Base-by-base conservation (phyloP, 176 grass and related monocot species). In the Lolium perenne region DNA sequence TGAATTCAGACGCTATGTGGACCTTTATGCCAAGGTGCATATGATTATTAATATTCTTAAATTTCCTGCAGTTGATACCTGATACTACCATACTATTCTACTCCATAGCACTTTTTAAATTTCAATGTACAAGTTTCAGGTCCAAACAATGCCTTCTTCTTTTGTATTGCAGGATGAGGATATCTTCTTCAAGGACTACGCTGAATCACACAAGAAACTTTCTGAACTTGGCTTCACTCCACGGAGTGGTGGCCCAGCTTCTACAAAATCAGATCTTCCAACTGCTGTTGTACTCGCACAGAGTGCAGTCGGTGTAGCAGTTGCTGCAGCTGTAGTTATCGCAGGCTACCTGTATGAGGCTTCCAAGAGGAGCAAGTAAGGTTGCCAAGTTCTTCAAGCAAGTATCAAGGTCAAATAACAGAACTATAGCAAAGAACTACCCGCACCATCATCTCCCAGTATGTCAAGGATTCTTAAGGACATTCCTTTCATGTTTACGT, bases 181-280 rank as follows among this genome's bases (percentile, higher is more conserved):
- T 59, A 58, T 57, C 63, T 99, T 94, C 66, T 96, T 96, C 85
- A 99, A 94, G 67, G 94, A 96, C 35, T 96, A 99, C 26, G 92
- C 90, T 38, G 94, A 94, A 83, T 96, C 94, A 38, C 97, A 96
- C 76, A 99, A 99, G 90, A 96, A 99, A 67, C 81, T 94, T 38
- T 99, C 97, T 25, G 94, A 99, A 88, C 88, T 93, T 32, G 94
- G 97, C 56, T 96, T 99, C 53, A 78, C 80, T 54, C 86, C 90
- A 15, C 80, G 84, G 59, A 77, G 35, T 55, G 71, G 86, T 10
- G 91, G 86, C n/a, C 0, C 82, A 49, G 90, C 86, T 48, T 80
- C 85, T 45, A n/a, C 82, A 50, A 93, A 90, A 90, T 47, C 77
- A 32, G 87, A 93, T 35, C 22, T 87, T 21, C 32, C 84, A 69